phyloP scores from a whole-genome alignment of 2,329 filamentous ascomycete species.

The Endothia cerciana region DNA sequence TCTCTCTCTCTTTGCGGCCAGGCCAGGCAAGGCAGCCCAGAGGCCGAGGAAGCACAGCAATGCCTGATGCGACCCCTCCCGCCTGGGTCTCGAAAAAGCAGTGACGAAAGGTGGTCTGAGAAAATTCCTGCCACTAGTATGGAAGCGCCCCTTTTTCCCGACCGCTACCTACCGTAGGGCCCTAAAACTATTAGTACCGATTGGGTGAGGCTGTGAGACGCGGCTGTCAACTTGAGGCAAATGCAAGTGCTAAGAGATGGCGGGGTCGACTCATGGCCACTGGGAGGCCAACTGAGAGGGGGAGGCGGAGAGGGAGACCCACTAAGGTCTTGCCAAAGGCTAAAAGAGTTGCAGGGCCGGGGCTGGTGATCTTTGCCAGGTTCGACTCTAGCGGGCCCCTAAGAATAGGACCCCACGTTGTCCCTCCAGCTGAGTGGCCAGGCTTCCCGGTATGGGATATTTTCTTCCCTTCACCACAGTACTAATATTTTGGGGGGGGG shows the following conservation, averaged over 20 bases:
- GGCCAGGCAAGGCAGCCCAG: background rate
- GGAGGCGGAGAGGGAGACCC: background rate
- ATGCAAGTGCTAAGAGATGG: conserved; percentile 1
- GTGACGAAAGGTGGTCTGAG: conserved; percentile 4
- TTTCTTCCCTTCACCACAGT: background rate
- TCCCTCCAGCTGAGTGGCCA: conserved; percentile 1
- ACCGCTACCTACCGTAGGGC: background rate
- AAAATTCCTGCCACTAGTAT: background rate
- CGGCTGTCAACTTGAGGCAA: conserved; percentile 14
- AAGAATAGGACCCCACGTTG: conserved; percentile 24
- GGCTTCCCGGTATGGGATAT: background rate
- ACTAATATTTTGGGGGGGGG: no score
- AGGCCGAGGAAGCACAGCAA: background rate
- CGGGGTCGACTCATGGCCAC: background rate
- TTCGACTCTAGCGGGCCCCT: conserved; percentile 1
- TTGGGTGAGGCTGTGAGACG: conserved; percentile 10
- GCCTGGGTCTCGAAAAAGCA: background rate
- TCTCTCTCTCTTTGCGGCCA: no score
- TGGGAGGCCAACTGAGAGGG: conserved; percentile 2
- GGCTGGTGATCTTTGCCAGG: background rate
- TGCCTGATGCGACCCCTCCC: background rate
- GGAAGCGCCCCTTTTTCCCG: background rate
- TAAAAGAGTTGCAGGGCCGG: background rate
- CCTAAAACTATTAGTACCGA: background rate
- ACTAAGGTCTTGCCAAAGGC: background rate